Evolutionary conservation across 1,284 basidiomycete genomes (phyloP).

Genomic region (Malassezia brasiliensis): DNA sequence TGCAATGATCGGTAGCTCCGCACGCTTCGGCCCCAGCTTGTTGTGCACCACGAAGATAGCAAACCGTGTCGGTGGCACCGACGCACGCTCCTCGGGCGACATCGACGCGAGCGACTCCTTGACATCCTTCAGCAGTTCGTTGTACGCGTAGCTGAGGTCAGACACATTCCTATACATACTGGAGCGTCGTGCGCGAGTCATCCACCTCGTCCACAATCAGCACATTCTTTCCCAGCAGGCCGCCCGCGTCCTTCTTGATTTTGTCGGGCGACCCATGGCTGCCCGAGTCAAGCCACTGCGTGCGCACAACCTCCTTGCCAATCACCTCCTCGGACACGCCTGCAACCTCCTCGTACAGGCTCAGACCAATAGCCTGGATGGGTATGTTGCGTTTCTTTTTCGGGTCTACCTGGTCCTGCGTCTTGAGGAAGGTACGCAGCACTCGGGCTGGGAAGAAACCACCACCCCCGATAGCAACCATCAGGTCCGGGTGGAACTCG

Average conservation of each 20-base stretch:
- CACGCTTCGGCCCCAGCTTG: slow-evolving; percentile 39
- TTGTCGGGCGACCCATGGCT: slow-evolving; percentile 6
- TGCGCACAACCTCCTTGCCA: slow-evolving; percentile 43
- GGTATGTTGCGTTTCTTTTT: slow-evolving; percentile 44
- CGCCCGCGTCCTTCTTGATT: slow-evolving; percentile 32
- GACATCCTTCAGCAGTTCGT: slow-evolving; percentile 45
- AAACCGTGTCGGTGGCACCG: slow-evolving; percentile 41
- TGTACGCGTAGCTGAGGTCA: slow-evolving; percentile 35
- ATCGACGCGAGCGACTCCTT: slow-evolving; percentile 31
- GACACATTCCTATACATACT: slow-evolving; percentile 12
- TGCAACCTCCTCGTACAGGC: slow-evolving; percentile 45
- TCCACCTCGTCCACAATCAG: slow-evolving; percentile 48
- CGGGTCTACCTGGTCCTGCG: slow-evolving; percentile 29
- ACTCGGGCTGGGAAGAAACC: slow-evolving; percentile 47
- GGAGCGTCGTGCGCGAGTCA: slow-evolving; percentile 45
- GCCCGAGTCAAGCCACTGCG: slow-evolving; percentile 46
- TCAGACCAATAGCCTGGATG: slow-evolving; percentile 46
- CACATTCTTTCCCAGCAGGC: slow-evolving; percentile 46
- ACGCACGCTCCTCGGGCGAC: slow-evolving; percentile 26
- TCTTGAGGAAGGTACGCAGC: slow-evolving; percentile 45
- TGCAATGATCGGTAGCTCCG: slow-evolving; percentile 35
- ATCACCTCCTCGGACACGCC: slow-evolving; percentile 36
- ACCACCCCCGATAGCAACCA: slow-evolving; percentile 45
- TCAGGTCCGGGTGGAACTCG: slow-evolving; percentile 40
- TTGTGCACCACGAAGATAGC: slow-evolving; percentile 48